Percentiles rank a stretch among this genome's conserved stretches.
Conservation (phyloP, 768 basidiomycete genomes). For the Kwoniella sp. region DNA sequence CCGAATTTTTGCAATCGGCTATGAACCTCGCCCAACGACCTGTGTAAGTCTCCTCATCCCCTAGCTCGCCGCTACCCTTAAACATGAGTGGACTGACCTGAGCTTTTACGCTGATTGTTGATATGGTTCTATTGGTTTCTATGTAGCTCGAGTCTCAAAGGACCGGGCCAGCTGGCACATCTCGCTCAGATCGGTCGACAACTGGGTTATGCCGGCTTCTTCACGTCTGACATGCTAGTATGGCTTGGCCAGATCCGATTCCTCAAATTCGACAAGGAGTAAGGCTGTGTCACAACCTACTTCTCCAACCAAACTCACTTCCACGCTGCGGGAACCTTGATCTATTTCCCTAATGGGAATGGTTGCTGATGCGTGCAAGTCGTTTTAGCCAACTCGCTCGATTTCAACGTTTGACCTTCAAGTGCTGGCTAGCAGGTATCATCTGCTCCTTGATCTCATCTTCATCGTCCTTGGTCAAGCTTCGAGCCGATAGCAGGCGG, state of each 20-base stretch:
- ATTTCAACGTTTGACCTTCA: conserved; percentile 69
- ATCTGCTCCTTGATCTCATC: conserved; percentile 68
- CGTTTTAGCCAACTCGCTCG: conserved; percentile 66
- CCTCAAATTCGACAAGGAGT: conserved; percentile 48
- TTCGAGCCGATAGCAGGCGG: conserved; percentile 48
- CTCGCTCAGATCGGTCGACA: conserved; percentile 79
- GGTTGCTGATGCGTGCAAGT: too few species aligned
- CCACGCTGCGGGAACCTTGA: not conserved
- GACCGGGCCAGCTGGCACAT: conserved; percentile 62
- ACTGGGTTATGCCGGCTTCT: conserved; percentile 83
- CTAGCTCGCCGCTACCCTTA: too few species aligned
- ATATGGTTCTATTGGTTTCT: not conserved
- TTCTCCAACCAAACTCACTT: not conserved
- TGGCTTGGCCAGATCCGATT: conserved; percentile 67
- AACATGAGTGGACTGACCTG: too few species aligned
- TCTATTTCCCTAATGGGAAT: conserved; percentile 31
- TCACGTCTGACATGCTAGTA: conserved; percentile 75
- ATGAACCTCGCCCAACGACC: conserved; percentile 64
- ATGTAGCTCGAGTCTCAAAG: conserved; percentile 25
- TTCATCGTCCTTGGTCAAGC: conserved; percentile 43
- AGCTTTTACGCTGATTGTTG: too few species aligned
- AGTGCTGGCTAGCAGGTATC: conserved; percentile 87
- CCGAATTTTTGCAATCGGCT: conserved; percentile 91
- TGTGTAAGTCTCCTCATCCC: conserved; percentile 35
- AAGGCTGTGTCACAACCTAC: conserved; percentile 18